Conservation (phyloP, 345 rosid species). For the Syzygium jambos region DNA sequence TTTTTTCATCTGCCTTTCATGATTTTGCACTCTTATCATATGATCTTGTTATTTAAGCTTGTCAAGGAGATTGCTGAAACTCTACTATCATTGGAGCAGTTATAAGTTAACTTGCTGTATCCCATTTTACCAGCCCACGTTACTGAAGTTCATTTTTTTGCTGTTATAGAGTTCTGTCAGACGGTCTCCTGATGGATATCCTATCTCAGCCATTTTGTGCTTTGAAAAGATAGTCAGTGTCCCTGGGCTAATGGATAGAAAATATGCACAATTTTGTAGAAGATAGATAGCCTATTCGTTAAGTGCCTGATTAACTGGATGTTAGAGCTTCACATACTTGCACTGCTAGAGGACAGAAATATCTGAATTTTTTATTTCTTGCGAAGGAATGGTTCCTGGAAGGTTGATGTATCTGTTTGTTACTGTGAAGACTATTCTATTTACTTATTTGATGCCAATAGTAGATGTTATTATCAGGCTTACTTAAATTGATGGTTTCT, state of each 20-base stretch:
- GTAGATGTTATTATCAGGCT: neutral
- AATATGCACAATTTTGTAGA: neutral
- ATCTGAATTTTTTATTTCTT: neutral
- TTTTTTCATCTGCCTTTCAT: neutral
- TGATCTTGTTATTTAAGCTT: neutral
- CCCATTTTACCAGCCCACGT: neutral
- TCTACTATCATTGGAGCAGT: neutral
- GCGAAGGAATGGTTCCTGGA: neutral
- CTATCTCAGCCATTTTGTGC: neutral
- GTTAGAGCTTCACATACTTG: neutral
- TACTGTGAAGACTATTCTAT: neutral
- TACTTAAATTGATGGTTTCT: neutral
- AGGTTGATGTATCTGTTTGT: neutral
- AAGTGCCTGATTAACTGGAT: neutral
- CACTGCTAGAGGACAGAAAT: neutral
- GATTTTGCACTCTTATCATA: neutral
- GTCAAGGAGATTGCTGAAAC: neutral
- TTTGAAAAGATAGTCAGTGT: neutral
- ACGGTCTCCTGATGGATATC: neutral
- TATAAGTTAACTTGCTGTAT: neutral
- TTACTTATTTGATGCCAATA: neutral
- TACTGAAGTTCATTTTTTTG: neutral
- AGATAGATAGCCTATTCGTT: neutral
- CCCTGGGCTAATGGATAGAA: neutral
- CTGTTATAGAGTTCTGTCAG: neutral